Evolutionary conservation across 257 asterid species (phyloP), one percentile per base, ranked within the genome.

Genomic region (Thymus mandschuricus): DNA sequence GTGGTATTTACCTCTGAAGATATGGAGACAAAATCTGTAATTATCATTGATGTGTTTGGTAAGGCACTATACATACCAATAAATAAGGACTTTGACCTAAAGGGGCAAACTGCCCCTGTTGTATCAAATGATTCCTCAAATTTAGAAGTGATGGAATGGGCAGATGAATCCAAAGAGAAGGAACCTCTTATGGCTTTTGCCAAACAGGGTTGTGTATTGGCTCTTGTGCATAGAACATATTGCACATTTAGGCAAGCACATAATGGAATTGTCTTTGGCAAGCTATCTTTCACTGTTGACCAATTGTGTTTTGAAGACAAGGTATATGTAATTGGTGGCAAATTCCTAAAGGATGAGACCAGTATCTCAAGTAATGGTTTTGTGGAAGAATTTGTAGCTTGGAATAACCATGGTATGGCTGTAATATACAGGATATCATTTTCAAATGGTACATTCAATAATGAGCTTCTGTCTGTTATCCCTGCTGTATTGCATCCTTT

Each of bases 331-430:
- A 49, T 63, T 8, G 99, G 99, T 68, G 98, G 95, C 56, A 68
- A 80, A 62, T 92, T 92, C 60, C 80, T 89, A 11, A 87, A 84
- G 60, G 83, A 84, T 70, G 78, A 79, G 76, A 72, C 75, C 63
- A 75, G 67, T 75, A 77, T 63, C 65, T 76, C 77, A 30, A 76
- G 76, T 49, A 66, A 71, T 76, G 73, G 63, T 73, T 79, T 88
- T 79, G 76, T 82, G 66, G 83, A 74, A 75, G 83, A 85, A 64
- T 82, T 94, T 79, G 76, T 80, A 78, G 92, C 81, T 15, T 94
- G 99, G 99, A 92, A 87, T 74, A 85, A 82, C 81, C 77, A 64
- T 70, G 98, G 98, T 59, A 74, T 82, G 12, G 90, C 91, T 71
- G 79, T 76, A 66, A 76, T 87, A 62, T 94, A 89, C 88, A 79